Evolutionary conservation across 2,329 filamentous ascomycete species (phyloP).

Genomic region (Phaeosphaeriaceae sp.): DNA sequence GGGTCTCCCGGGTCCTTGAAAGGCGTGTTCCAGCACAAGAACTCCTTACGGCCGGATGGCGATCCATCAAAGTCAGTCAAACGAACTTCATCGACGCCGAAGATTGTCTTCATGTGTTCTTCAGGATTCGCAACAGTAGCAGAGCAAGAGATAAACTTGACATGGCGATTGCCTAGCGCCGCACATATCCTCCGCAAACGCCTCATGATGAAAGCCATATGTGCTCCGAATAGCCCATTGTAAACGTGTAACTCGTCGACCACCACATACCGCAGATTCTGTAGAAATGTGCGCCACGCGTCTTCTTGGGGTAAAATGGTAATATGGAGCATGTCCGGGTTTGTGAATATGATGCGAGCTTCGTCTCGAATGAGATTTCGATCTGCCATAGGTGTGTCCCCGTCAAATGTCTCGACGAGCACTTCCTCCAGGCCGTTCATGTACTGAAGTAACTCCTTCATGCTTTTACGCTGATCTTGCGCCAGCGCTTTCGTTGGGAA

Average conservation of each 20-base stretch:
- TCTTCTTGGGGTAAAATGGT: slow-evolving; percentile 93
- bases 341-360: slow-evolving; percentile 93
- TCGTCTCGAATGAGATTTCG: slow-evolving; percentile 84
- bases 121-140: slow-evolving; percentile 93
- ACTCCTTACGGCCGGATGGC: slow-evolving; percentile 90
- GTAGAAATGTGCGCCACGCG: slow-evolving; percentile 84
- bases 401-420: slow-evolving; percentile 92
- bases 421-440: slow-evolving; percentile 77
- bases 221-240: slow-evolving; percentile 91
- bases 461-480: slow-evolving; percentile 88
- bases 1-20: slow-evolving; percentile 89
- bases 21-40: slow-evolving; percentile 97
- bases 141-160: slow-evolving; percentile 95
- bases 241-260: slow-evolving; percentile 90
- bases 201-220: slow-evolving; percentile 94
- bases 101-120: slow-evolving; percentile 92
- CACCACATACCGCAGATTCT: slow-evolving; percentile 89
- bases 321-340: slow-evolving; percentile 96
- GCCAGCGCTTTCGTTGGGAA: slow-evolving; percentile 97
- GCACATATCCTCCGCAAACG: slow-evolving; percentile 86
- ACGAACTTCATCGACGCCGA: slow-evolving; percentile 80
- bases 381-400: slow-evolving; percentile 84
- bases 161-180: slow-evolving; percentile 80
- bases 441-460: slow-evolving; percentile 82
- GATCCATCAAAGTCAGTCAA: slow-evolving; percentile 92